phyloP scores from a whole-genome alignment of 2,329 filamentous ascomycete genomes.

The Aspergillus nomiae region DNA sequence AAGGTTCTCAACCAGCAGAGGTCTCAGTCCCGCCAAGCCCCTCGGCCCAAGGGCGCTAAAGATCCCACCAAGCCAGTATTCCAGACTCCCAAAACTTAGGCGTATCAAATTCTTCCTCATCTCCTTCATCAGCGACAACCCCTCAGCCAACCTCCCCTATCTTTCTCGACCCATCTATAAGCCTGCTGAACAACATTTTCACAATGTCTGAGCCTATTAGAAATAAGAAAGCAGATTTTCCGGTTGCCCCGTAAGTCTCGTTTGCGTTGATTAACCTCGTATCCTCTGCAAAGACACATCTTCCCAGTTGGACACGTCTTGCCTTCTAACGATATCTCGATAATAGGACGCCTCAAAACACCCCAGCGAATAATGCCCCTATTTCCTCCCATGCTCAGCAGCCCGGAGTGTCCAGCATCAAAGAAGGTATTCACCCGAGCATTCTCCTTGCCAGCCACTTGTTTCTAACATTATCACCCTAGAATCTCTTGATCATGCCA shows the following conservation, averaged over 20 bases:
- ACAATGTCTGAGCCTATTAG: constrained; percentile 69
- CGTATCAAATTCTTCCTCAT: constrained; percentile 43
- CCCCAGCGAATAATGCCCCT: constrained; percentile 89
- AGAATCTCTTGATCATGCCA: constrained; percentile 89
- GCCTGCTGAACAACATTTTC: constrained; percentile 16
- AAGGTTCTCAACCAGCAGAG: constrained; percentile 34
- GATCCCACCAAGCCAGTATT: constrained; percentile 43
- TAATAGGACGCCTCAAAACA: constrained; percentile 94
- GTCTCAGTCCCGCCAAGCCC: constrained; percentile 42
- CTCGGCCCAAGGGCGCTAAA: constrained; percentile 44
- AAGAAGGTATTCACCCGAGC: constrained; percentile 73
- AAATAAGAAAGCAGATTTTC: constrained; percentile 65
- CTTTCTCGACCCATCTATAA: constrained; percentile 14
- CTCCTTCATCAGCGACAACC: constrained; percentile 27
- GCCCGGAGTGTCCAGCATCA: constrained; percentile 90
- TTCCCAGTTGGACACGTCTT: constrained; percentile 11
- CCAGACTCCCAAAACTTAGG: constrained; percentile 37
- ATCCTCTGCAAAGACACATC: constrained; percentile 5
- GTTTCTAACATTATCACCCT: constrained; percentile 27
- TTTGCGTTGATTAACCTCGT: neutral
- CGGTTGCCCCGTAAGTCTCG: constrained; percentile 65
- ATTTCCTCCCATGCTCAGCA: constrained; percentile 98
- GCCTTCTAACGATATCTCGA: constrained; percentile 28
- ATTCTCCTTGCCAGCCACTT: constrained; percentile 11
- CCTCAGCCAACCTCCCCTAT: constrained; percentile 21